Conservation (phyloP, 2,329 filamentous ascomycete species). For the Aspergillus latus region DNA sequence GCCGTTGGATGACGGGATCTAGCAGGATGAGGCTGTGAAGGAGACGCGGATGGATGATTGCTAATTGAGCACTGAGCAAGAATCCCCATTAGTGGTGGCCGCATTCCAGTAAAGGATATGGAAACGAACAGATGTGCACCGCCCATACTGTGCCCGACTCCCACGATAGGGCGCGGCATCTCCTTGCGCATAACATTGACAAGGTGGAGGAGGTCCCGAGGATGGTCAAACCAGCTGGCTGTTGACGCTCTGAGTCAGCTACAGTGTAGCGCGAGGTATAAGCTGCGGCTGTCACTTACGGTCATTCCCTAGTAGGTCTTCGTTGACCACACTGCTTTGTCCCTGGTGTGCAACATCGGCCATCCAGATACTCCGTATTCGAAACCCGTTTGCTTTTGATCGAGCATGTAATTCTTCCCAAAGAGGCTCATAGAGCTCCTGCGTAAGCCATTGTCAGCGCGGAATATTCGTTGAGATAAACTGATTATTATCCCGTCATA, state of each 20-base stretch:
- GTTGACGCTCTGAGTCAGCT: background rate
- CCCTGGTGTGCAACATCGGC: slow-evolving; percentile 78
- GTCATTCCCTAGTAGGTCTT: slow-evolving; percentile 70
- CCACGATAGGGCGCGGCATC: slow-evolving; percentile 65
- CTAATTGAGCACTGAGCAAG: slow-evolving; percentile 37
- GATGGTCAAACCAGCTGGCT: slow-evolving; percentile 15
- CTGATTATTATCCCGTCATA: too few species aligned
- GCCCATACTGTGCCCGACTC: slow-evolving; percentile 83
- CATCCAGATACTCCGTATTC: slow-evolving; percentile 65
- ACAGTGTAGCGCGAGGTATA: too few species aligned
- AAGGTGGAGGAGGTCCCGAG: slow-evolving; percentile 68
- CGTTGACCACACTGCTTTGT: slow-evolving; percentile 70
- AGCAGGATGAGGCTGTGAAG: slow-evolving; percentile 70
- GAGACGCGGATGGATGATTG: slow-evolving; percentile 74
- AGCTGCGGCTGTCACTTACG: slow-evolving; percentile 47
- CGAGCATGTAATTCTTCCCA: slow-evolving; percentile 72
- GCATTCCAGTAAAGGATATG: background rate
- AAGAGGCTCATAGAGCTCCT: slow-evolving; percentile 83
- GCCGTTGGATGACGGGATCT: slow-evolving; percentile 51
- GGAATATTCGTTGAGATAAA: too few species aligned
- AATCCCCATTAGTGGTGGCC: background rate
- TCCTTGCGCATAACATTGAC: slow-evolving; percentile 33
- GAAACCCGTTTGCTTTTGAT: slow-evolving; percentile 56
- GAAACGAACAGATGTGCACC: slow-evolving; percentile 44
- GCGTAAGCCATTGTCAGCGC: background rate